Evolutionary conservation across 768 basidiomycete species (phyloP).

Genomic region (Suillus fuscotomentosus): DNA sequence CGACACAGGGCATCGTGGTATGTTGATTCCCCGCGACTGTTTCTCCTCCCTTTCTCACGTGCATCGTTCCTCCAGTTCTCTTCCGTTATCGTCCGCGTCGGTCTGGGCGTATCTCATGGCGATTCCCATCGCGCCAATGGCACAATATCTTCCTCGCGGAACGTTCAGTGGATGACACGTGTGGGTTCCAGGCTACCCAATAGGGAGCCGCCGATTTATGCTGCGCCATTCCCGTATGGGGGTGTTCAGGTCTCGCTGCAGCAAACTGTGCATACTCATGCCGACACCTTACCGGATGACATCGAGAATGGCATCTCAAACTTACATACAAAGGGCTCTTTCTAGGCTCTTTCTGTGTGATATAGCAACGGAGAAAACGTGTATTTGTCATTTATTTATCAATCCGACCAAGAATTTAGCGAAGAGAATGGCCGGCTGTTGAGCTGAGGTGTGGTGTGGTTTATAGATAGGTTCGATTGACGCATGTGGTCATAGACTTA

Average conservation of each 20-base stretch:
- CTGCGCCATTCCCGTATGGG: constrained; percentile 6
- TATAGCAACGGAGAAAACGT: neutral
- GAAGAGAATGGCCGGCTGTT: neutral
- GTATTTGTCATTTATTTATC: too few species aligned
- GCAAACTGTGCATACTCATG: constrained; percentile 9
- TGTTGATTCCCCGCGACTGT: constrained; percentile 3
- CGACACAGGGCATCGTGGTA: constrained; percentile 17
- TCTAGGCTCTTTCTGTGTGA: neutral
- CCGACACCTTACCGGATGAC: constrained; percentile 4
- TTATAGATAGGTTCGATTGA: neutral
- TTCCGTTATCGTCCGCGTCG: constrained; percentile 26
- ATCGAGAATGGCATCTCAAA: neutral
- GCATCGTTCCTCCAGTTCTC: constrained; percentile 17
- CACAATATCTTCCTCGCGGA: constrained; percentile 1
- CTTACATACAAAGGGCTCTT: neutral
- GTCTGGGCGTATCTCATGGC: constrained; percentile 19
- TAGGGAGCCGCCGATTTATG: neutral
- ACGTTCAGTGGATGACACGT: neutral
- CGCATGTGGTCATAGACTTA: neutral
- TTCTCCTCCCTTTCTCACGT: neutral
- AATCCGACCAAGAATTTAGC: neutral
- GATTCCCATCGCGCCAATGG: neutral
- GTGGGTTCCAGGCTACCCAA: neutral
- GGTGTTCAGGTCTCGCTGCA: constrained; percentile 8
- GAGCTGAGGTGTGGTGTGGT: too few species aligned